Evolutionary conservation across 257 asterid species (phyloP), one percentile per base, ranked within the genome.

Genomic region (Solanum clarkiae): DNA sequence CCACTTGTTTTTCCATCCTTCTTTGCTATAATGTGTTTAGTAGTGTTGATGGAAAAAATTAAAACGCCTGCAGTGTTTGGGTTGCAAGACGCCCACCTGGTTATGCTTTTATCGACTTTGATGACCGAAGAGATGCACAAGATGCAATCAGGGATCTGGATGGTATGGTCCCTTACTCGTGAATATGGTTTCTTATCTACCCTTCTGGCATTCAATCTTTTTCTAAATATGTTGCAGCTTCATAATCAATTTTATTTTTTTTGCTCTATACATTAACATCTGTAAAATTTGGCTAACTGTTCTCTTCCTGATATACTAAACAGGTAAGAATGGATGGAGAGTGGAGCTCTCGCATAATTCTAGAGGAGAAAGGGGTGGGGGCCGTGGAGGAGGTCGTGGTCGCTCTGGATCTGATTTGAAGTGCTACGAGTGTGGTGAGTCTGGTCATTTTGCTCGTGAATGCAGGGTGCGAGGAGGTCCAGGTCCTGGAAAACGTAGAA

Each of bases 51-150:
- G 24, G n/a, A 1, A 75, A 49, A 75, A 8, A 10, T 18, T 1
- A 45, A 47, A 60, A 65, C 84, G 75, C 62, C 15, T 91, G 91
- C 89, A 95, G 99, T 90, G 99, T 95, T 60, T 95, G 99, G 99
- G 99, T 95, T 92, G 99, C 99, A 80, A 91, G 99, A 87, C 92
- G 98, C 88, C 98, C 98, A 59, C 98, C 98, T 80, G 98, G 98
- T 85, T 94, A 95, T 90, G 98, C 98, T 60, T 95, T 95, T 90
- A 90, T 95, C 40, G 99, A 95, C 84, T 95, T 95, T 86, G 99
- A 95, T 83, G 99, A 95, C 89, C 88, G 90, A 68, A 92, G 98
- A 87, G 99, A 95, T 90, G 99, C 99, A 36, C 95, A 92, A 85
- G 99, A 95, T 85, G 99, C 99, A 36, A 95, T 95, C 65, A 92